Evolutionary conservation across 495 filamentous ascomycete species (phyloP).

Genomic region (Neurospora sp.): DNA sequence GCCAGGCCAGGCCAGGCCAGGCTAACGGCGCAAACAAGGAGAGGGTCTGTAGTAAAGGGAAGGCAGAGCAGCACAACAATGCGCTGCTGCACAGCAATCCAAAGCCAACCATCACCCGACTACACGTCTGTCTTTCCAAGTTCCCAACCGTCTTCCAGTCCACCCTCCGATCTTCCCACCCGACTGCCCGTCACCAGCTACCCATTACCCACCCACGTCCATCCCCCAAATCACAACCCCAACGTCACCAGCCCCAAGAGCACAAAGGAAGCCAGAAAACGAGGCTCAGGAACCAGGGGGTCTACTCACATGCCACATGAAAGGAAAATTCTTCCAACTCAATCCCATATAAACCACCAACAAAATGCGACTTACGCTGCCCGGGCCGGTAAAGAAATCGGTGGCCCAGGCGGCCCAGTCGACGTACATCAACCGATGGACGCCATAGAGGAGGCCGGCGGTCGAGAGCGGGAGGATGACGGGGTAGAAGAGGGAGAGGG

Average conservation of each 20-base stretch:
- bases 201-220: too few relatives aligned
- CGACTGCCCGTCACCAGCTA: too few relatives aligned
- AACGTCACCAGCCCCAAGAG: too few relatives aligned
- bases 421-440: constrained; percentile 25
- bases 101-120: too few relatives aligned
- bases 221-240: too few relatives aligned
- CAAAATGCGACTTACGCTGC: constrained; percentile 36
- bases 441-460: constrained; percentile 29
- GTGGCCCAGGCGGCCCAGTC: constrained; percentile 24
- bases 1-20: background rate
- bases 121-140: too few relatives aligned
- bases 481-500: constrained; percentile 25
- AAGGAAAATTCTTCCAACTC: constrained; percentile 65
- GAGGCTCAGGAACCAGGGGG: background rate
- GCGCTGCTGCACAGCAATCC: too few relatives aligned
- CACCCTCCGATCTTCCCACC: too few relatives aligned
- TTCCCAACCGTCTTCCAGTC: too few relatives aligned
- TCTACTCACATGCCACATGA: constrained; percentile 69
- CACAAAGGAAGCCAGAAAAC: background rate
- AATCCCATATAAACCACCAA: constrained; percentile 42
- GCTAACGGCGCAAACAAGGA: background rate
- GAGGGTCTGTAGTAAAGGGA: background rate
- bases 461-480: constrained; percentile 26
- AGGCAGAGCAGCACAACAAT: background rate
- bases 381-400: constrained; percentile 41